A percentile compares a stretch with the other conserved stretches of the same genome.
Evolutionary conservation across 2,329 filamentous ascomycete species (phyloP).

Genomic region (Camillea tinctor): DNA sequence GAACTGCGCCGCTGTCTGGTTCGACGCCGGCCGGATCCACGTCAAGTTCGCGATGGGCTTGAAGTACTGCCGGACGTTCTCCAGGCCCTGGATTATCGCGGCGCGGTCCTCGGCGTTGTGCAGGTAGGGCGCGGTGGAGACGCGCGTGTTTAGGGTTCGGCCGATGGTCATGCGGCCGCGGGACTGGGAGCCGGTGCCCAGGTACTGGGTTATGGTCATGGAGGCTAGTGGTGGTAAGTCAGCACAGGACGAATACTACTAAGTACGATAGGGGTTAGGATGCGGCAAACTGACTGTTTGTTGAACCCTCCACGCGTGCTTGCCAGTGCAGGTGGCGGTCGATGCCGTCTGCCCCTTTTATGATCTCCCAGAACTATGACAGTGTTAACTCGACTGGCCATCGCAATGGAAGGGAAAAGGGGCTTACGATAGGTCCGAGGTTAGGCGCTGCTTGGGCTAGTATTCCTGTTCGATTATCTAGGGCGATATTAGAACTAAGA

Average conservation of each 20-base stretch:
- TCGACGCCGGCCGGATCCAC: constrained; percentile 52
- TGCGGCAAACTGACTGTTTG: constrained; percentile 12
- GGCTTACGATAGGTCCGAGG: constrained; percentile 54
- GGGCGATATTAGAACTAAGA: constrained; percentile 21
- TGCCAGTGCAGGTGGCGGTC: constrained; percentile 64
- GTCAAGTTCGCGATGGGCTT: constrained; percentile 52
- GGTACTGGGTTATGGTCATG: constrained; percentile 56
- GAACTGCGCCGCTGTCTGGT: constrained; percentile 52
- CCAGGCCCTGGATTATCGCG: constrained; percentile 58
- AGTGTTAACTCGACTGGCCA: neutral
- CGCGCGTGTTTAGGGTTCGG: constrained; percentile 53
- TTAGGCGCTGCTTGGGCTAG: constrained; percentile 63
- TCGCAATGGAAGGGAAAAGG: too few relatives aligned
- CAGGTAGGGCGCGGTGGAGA: constrained; percentile 58
- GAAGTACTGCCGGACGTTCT: constrained; percentile 55
- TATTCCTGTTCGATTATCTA: constrained; percentile 36
- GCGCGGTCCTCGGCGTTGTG: constrained; percentile 54
- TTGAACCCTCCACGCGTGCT: constrained; percentile 53
- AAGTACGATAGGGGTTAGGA: neutral
- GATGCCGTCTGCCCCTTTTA: constrained; percentile 55
- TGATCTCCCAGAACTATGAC: constrained; percentile 50
- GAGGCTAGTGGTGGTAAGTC: constrained; percentile 33
- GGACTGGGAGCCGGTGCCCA: constrained; percentile 59
- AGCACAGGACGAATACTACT: neutral
- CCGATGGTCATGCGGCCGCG: constrained; percentile 59